Base-by-base conservation (phyloP, 169 alveolate genomes). In the Plasmodium berghei region DNA sequence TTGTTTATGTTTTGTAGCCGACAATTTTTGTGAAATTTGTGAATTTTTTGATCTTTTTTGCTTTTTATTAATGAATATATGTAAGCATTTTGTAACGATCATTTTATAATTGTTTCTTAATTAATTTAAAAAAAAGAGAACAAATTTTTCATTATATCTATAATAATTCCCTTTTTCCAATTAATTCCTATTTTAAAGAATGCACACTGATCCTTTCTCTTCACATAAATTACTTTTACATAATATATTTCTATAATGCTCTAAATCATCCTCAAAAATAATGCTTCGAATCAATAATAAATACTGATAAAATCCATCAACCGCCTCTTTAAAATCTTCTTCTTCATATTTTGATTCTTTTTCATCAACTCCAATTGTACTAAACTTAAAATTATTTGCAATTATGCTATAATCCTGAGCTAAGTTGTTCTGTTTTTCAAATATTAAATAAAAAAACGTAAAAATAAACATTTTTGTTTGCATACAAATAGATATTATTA, bases 291-390 rank as follows among this genome's bases (percentile, higher is more conserved):
- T 45, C 24, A 64, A 77, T 63, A 58, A 67, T 24, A 77, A 66
- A 75, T 63, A 77, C 26, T 77, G 89, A 64, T 77, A 77, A 77
- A 77, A 77, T 14, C 52, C 89, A 55, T 77, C 77, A 26, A 64
- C 66, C 18, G 66, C 89, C 48, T 77, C 89, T 14, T 64, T 77
- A 24, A 77, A 77, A 77, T 77, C 89, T 28, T 63, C 89, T 2
- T 77, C 89, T 26, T 63, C 75, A 69, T 77, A 77, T 77, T 77
- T 77, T 9, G 73, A 42, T 63, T 55, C 89, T n/a, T 77, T 77
- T 56, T 77, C 71, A 20, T 77, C 89, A 66, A 22, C 71, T 10
- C 89, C 89, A 40, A 64, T 77, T 22, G 77, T 46, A 62, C 66
- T 62, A 56, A 77, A 77, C 62, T 77, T 77, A 66, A 77, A 77